Evolutionary conservation across 1,284 basidiomycete genomes (phyloP), one percentile per base, ranked within the genome.

Genomic region (Sanghuangporus sanghuang): DNA sequence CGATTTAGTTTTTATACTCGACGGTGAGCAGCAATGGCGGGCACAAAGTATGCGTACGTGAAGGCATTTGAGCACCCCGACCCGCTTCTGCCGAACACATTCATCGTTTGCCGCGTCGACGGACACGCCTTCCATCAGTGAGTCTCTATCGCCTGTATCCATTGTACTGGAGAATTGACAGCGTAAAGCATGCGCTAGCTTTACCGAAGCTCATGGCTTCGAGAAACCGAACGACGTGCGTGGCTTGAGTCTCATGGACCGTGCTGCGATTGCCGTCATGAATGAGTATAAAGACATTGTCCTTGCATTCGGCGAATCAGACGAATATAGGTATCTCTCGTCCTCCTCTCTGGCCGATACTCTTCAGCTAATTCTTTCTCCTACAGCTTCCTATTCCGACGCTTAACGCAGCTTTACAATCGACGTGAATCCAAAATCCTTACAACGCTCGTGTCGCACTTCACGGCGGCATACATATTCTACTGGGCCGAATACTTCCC

Each of bases 91-190:
- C 96, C 93, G 0, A 87, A 85, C 12, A 93, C 92, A 7, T 96
- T 87, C 76, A 84, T 97, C 69, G 80, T 98, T 42, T 84, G 96
- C 60, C 86, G 96, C 3, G 77, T 99, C 52, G 96, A 99, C 72
- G 96, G 96, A 0, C 93, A 95, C 70, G 89, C 92, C 0, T 99
- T 99, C 73, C 96, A 98, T 78, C 87, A 90, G 92, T 96, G 67
- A 66, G 61, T 27, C 50, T 42, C 27, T 14, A 23, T 35, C 32
- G 23, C 44, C n/a, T 57, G 18, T n/a, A 46, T 46, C 16, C 12
- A 46, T 14, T 11, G 7, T 6, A 11, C 5, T n/a, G 44, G 16
- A 23, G 23, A 38, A 16, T 63, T 44, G 16, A 40, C 58, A 62
- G 57, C n/a, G 53, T 49, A 23, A 46, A 59, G 63, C 4, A 27